These are phyloP conservation scores for Rhododendron henanense DNA, from an alignment of 148 eudicot species.

Conservation along the genomic window DNA sequence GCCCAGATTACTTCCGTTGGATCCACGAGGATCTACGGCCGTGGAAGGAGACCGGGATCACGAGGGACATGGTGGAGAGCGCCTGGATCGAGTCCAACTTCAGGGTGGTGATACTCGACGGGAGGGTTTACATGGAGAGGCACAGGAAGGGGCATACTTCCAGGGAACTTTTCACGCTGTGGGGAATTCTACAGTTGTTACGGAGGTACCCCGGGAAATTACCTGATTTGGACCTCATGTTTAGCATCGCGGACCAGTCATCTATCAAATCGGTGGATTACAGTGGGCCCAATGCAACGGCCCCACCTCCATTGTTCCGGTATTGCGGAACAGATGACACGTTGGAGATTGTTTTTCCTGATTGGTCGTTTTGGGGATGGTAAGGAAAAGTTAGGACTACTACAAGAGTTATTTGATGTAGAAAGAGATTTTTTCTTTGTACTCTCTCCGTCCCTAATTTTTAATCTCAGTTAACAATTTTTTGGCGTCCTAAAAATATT, in stretches of 20 bases:
- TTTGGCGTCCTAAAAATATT: too few species aligned
- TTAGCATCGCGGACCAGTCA: conserved; percentile 71
- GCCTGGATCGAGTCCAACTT: conserved; percentile 56
- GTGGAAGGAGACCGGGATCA: too few species aligned
- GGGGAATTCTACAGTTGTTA: conserved; percentile 81
- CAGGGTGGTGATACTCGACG: conserved; percentile 56
- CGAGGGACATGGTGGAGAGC: conserved; percentile 54
- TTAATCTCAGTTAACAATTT: too few species aligned
- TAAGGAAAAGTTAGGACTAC: conserved; percentile 17
- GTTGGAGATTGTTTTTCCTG: conserved; percentile 77
- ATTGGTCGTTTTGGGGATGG: conserved; percentile 98
- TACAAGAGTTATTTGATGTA: too few species aligned
- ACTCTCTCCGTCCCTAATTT: too few species aligned
- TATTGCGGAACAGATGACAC: conserved; percentile 61
- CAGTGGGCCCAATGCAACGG: conserved; percentile 26
- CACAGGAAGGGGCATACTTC: conserved; percentile 42
- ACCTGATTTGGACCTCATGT: conserved; percentile 87
- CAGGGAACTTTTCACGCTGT: conserved; percentile 66
- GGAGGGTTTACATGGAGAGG: conserved; percentile 62
- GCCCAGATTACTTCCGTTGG: too few species aligned
- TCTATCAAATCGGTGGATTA: conserved; percentile 23
- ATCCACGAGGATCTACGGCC: too few species aligned
- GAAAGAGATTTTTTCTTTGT: too few species aligned
- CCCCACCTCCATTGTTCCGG: conserved; percentile 71
- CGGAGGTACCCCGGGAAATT: conserved; percentile 72